Evolutionary conservation across 2,329 filamentous ascomycete species (phyloP).

Genomic region (Arthrobotrys musiformis): DNA sequence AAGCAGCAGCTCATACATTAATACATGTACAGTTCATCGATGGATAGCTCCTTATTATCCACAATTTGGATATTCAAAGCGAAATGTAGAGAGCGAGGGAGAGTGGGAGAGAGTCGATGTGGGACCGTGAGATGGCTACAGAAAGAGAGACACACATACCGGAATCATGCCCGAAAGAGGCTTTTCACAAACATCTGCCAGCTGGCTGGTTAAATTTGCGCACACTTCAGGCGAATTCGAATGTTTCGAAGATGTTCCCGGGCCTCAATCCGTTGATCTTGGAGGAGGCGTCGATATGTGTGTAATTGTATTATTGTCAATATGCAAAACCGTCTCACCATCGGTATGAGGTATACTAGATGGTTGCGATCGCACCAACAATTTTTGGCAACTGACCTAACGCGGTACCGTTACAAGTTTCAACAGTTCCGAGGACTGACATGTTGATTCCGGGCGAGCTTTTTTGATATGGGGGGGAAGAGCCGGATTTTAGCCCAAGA

Average conservation of each 20-base stretch:
- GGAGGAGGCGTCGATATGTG: conserved; percentile 5
- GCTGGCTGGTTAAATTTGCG: conserved; percentile 50
- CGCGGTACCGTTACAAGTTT: conserved; percentile 24
- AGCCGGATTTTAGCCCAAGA: conserved; percentile 40
- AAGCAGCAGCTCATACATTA: conserved; percentile 33
- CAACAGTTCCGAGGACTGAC: conserved; percentile 20
- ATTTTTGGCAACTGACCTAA: conserved; percentile 6
- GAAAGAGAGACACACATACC: conserved; percentile 40
- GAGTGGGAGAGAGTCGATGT: conserved; percentile 51
- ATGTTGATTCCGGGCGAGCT: conserved; percentile 22
- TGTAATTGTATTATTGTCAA: background rate
- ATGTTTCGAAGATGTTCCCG: conserved; percentile 22
- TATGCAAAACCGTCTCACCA: conserved; percentile 6
- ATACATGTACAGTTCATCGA: conserved; percentile 55
- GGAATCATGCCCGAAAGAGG: conserved; percentile 46
- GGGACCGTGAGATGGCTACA: conserved; percentile 31
- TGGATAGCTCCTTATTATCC: conserved; percentile 53
- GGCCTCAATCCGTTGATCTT: conserved; percentile 19
- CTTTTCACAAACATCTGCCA: conserved; percentile 49
- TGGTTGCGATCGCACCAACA: conserved; percentile 21
- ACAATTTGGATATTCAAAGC: conserved; percentile 57
- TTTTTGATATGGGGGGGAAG: conserved; percentile 17
- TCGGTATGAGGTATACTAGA: background rate
- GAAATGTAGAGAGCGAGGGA: conserved; percentile 41
- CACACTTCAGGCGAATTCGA: conserved; percentile 32